Percentiles rank a stretch among this genome's conserved stretches.
These are phyloP conservation scores for Aspergillus wentii DNA, from an alignment of 495 filamentous ascomycete genomes.

Conservation along the genomic window DNA sequence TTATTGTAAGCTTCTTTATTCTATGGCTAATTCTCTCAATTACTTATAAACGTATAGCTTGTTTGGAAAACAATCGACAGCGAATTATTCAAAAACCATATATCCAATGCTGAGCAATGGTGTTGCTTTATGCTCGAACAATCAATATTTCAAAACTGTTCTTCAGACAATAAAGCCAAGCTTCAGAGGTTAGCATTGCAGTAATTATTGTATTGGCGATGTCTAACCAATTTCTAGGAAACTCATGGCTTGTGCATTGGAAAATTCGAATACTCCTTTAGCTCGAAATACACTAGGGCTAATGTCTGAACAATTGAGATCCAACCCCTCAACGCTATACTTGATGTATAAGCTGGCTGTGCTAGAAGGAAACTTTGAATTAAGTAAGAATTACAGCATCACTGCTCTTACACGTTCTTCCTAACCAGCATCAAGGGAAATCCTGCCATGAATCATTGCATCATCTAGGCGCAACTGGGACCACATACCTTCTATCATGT, in stretches of 20 bases:
- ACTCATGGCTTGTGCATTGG: slow-evolving; percentile 60
- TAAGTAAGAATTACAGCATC: slow-evolving; percentile 35
- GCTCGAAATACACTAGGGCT: slow-evolving; percentile 51
- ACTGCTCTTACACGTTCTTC: slow-evolving; percentile 1
- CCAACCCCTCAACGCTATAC: slow-evolving; percentile 62
- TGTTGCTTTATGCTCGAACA: slow-evolving; percentile 62
- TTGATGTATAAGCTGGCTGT: slow-evolving; percentile 73
- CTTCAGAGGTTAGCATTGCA: slow-evolving; percentile 56
- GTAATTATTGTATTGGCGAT: neutral
- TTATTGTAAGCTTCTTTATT: slow-evolving; percentile 52
- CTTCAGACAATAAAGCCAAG: slow-evolving; percentile 58
- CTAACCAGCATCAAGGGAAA: slow-evolving; percentile 32
- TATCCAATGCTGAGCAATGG: slow-evolving; percentile 60
- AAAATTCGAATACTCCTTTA: slow-evolving; percentile 43
- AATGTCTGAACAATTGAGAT: slow-evolving; percentile 54
- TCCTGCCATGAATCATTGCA: slow-evolving; percentile 52
- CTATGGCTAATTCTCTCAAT: neutral
- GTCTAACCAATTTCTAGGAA: slow-evolving; percentile 46
- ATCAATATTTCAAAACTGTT: slow-evolving; percentile 56
- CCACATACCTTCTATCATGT: slow-evolving; percentile 67
- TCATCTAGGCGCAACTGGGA: slow-evolving; percentile 41
- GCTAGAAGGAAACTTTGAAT: slow-evolving; percentile 46
- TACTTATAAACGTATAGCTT: slow-evolving; percentile 42
- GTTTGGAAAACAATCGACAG: slow-evolving; percentile 72
- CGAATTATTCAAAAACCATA: slow-evolving; percentile 46